Evolutionary conservation across 2,329 filamentous ascomycete species (phyloP).

Genomic region (Colletotrichum sp.): DNA sequence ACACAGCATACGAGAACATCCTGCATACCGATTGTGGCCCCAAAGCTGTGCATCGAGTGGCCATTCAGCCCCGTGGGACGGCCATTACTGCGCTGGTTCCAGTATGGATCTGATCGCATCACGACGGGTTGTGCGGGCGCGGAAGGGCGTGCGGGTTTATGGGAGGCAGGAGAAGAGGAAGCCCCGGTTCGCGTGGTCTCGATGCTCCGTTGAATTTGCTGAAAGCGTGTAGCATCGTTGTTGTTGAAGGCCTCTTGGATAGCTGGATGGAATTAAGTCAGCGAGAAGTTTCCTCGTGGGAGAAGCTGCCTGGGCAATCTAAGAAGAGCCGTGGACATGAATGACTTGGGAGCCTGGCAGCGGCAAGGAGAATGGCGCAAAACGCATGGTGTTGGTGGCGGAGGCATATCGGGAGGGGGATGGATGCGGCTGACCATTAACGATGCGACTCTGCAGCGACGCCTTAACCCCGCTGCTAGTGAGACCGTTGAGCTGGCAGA

Average conservation of each 20-base stretch:
- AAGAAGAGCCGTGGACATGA: neutral
- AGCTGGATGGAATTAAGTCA: constrained; percentile 33
- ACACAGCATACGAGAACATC: neutral
- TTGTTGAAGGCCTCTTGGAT: constrained; percentile 43
- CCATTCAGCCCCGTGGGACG: neutral
- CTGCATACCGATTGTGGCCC: neutral
- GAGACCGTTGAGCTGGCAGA: constrained; percentile 77
- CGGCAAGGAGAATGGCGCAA: neutral
- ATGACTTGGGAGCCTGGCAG: neutral
- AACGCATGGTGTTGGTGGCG: neutral
- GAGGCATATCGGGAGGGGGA: neutral
- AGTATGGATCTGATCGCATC: constrained; percentile 1
- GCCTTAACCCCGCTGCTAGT: constrained; percentile 85
- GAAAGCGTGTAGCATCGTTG: constrained; percentile 44
- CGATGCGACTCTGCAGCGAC: constrained; percentile 79
- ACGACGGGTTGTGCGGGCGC: neutral
- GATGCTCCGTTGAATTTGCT: constrained; percentile 49
- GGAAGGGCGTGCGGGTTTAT: constrained; percentile 1
- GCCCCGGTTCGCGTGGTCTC: constrained; percentile 23
- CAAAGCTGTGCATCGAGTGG: neutral
- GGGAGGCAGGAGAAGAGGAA: constrained; percentile 15
- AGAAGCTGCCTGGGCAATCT: neutral
- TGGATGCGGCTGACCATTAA: constrained; percentile 67
- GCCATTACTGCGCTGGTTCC: neutral
- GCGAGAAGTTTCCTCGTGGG: neutral